Evolutionary conservation across 306 rosid genomes (phyloP), one percentile per base, ranked within the genome.

Genomic region (Inga leiocalycina): DNA sequence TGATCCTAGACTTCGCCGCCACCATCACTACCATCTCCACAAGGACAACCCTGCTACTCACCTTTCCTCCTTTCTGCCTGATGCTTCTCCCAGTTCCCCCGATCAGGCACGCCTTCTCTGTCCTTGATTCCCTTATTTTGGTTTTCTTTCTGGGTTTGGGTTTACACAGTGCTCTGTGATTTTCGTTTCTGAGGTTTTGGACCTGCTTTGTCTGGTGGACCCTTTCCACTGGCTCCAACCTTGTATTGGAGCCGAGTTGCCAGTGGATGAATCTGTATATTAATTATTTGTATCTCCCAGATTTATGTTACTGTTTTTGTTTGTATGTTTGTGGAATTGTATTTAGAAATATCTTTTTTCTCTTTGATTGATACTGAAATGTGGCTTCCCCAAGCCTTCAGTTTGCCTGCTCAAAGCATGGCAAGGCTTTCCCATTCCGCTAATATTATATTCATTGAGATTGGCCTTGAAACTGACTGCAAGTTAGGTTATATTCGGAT

Each of bases 51-150:
- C 82, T 74, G 92, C 82, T 71, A 91, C 86, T 16, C 86, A 93
- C 76, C 85, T 91, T 72, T 84, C 94, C 37, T 61, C 90, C 78
- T 93, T 90, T 48, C 78, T 82, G 24, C 90, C 82, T 30, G 94
- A 92, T 86, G 91, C 94, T 79, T 91, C 88, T 82, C 91, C 92
- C 41, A 89, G 83, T 76, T 95, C 98, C 75, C 93, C 97, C 82
- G 94, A 91, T 32, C 98, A 91, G 92, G 99, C 94, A 68, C 30
- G 7, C 43, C 34, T 65, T 75, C 17, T 19, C 34, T 74, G 24
- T 68, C 27, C 6, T 72, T 68, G 10, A 37, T 79, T n/a, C 13
- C 51, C 49, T 74, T 82, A 10, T 43, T 76, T 76, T 16, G 68
- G 16, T 62, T 75, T 71, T 54, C 59, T 67, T 71, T 52, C 66